These are phyloP conservation scores for fission yeast (Schizosaccharomyces pombe) DNA, from an alignment of 805 yeast genomes.

Conservation along the genomic window ASM294v3 CU329670.1:2047501-2048000, in stretches of 20 bases:
- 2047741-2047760: background rate
- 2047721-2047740: background rate
- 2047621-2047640: too few species aligned
- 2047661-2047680: too few species aligned
- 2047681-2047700: background rate
- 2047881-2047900: background rate
- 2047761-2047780: background rate
- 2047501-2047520: too few species aligned
- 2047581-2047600: too few species aligned
- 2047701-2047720: background rate
- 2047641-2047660: too few species aligned
- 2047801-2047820: background rate
- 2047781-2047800: background rate
- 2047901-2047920: constrained; percentile 2
- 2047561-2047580: too few species aligned
- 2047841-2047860: background rate
- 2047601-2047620: too few species aligned
- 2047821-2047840: background rate
- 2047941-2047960: background rate
- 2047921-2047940: background rate
- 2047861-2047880: background rate
- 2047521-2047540: too few species aligned
- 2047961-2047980: background rate
- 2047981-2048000: background rate
- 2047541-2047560: too few species aligned